phyloP scores from a whole-genome alignment of 805 yeast species.

The Hanseniaspora pseudoguilliermondii region DNA sequence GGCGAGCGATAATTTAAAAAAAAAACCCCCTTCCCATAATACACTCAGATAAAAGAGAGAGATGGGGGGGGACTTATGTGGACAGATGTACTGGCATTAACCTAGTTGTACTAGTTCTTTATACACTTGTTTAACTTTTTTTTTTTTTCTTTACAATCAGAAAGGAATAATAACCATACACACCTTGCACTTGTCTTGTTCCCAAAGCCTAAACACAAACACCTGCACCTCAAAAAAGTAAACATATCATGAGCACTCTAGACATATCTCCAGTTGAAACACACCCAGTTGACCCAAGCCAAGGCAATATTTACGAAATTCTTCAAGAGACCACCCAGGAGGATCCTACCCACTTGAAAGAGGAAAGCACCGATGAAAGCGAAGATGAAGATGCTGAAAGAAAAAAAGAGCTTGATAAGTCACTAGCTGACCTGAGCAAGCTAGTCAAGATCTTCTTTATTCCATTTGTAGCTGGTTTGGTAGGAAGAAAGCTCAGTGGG shows the following conservation, averaged over 20 bases:
- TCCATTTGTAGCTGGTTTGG: slow-evolving; percentile 1
- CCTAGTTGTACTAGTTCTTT: too few relatives aligned
- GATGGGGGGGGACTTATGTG: too few relatives aligned
- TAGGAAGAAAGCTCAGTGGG: slow-evolving; percentile 4
- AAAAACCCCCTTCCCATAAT: too few relatives aligned
- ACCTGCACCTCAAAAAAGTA: neutral
- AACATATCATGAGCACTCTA: neutral
- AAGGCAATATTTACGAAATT: neutral
- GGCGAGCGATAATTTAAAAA: too few relatives aligned
- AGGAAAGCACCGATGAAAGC: neutral
- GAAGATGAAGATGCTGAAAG: neutral
- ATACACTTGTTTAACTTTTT: too few relatives aligned
- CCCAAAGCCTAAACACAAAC: neutral
- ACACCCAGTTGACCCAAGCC: neutral
- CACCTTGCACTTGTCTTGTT: neutral
- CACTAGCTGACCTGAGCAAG: neutral
- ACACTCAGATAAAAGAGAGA: too few relatives aligned
- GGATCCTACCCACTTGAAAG: neutral
- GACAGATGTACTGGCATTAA: too few relatives aligned
- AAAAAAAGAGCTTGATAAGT: slow-evolving; percentile 5
- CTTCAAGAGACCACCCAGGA: neutral
- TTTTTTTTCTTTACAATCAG: too few relatives aligned
- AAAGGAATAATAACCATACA: neutral
- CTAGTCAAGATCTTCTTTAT: neutral
- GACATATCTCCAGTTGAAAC: neutral